Evolutionary conservation across 768 basidiomycete genomes (phyloP), one percentile per base, ranked within the genome.

Genomic region (Clitopilus passeckerianus): DNA sequence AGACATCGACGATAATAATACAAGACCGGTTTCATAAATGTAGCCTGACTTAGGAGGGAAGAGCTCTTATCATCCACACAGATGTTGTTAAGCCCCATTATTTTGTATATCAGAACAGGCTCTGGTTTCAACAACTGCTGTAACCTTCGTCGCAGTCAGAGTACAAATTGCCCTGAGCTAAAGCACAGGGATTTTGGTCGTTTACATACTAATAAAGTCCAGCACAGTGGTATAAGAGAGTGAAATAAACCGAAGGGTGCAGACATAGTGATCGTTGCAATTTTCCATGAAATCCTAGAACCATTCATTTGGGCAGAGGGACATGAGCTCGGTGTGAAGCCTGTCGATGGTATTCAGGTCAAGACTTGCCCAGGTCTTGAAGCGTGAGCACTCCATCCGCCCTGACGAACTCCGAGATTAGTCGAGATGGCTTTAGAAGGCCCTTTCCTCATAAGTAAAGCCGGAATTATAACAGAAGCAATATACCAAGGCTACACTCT

Each of bases 361-460:
- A 82, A 85, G 60, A 67, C 80, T 10, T 95, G 95, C 69, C 72
- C 76, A 1, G 86, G 84, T 10, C 72, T 91, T 63, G 82, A n/a
- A n/a, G n/a, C n/a, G n/a, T n/a, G n/a, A 77, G 6, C 95, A 97
- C 65, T 80, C 82, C 35, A 82, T 87, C 14, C 79, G 76, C 59
- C 76, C 77, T 52, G 67, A 83, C 70, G 92, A 94, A 66, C 74
- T 94, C 41, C 76, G 80, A 35, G 88, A 95, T 66, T 69, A 95
- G 65, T 82, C 79, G 64, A 73, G 66, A 10, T 95, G 91, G 85
- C 75, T 96, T 59, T 81, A 81, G 68, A 82, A 77, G 61, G 81
- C 79, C 33, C 68, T 90, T 16, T 81, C 82, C 10, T n/a, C 46
- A 10, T 50, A 50, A 50, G 46, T 18, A 50, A n/a, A 50, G 10